Base-by-base conservation (phyloP, 805 yeast genomes). In the Saturnispora sekii region DNA sequence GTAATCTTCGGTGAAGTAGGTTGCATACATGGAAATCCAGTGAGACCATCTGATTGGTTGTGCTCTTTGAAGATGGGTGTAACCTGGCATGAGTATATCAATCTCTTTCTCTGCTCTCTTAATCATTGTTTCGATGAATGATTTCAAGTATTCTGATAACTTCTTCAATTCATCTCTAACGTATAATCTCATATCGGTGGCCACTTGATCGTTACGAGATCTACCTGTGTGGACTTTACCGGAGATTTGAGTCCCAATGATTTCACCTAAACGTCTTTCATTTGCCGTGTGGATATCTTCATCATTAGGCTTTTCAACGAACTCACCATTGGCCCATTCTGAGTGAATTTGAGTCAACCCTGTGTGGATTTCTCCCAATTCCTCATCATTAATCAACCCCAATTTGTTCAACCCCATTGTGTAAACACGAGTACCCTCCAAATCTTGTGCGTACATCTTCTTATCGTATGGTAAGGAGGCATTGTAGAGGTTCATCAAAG, bases 31-130 rank as follows among this genome's bases (percentile, higher is more conserved):
- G 53, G 90, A 78, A 53, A 93, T 72, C 96, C 97, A 90, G 63
- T 93, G 99, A 1, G 97, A 73, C 99, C 99, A 93, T 68, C 99
- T 79, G 59, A 93, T 93, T n/a, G 99, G 99, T 67, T 89, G 99
- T 2, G 97, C 97, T 63, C 96, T 84, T 72, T 93, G 98, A 62
- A 93, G 71, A 68, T 93, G 99, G 11, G 99, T 93, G 69, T 93
- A 93, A 37, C 99, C 99, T 10, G 99, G 99, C 97, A 93, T 93
- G 60, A 93, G 73, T 15, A 83, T 84, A 55, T 84, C 95, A 48
- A 93, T 84, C 67, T 93, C 99, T 31, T 72, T 62, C 57, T 77
- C 81, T 5, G 95, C 96, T 60, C 99, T 78, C 46, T 71, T 71
- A 36, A 79, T 59, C 53, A 93, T 74, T 15, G 81, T 81, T 49